phyloP scores from a whole-genome alignment of 2,329 filamentous ascomycete species.

The Trichoderma sp. region DNA sequence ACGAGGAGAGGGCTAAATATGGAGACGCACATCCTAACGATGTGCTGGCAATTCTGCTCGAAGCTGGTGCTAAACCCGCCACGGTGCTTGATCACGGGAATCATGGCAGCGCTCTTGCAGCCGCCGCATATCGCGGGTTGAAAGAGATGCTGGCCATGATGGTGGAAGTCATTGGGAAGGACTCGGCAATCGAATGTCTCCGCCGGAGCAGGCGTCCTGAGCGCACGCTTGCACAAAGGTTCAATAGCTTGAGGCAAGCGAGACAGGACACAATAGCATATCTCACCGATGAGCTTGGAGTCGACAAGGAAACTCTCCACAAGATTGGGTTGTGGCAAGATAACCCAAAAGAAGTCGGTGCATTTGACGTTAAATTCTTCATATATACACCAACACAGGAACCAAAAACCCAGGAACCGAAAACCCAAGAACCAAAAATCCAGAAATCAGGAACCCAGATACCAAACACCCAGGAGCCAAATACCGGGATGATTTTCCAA shows the following conservation, averaged over 20 bases:
- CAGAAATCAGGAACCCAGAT: no score
- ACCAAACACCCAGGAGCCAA: no score
- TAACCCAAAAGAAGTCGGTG: background rate
- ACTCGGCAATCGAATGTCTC: background rate
- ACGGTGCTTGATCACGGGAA: background rate
- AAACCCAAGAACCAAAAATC: no score
- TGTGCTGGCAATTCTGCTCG: background rate
- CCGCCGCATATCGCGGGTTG: background rate
- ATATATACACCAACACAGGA: background rate
- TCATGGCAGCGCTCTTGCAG: conserved; percentile 9
- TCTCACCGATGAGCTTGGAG: background rate
- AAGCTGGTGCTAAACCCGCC: background rate
- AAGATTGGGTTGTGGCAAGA: background rate
- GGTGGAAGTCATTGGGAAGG: background rate
- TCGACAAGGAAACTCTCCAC: background rate
- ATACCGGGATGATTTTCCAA: no score
- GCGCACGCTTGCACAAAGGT: no score
- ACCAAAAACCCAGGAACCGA: no score
- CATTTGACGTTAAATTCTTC: accelerated
- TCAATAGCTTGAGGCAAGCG: no score
- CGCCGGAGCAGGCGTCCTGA: background rate
- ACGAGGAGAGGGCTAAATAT: background rate
- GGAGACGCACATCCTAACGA: background rate
- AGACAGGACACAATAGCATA: background rate
- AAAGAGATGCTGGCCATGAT: background rate